Conservation (phyloP, 2,329 filamentous ascomycete genomes). For the Calycina herbarum region DNA sequence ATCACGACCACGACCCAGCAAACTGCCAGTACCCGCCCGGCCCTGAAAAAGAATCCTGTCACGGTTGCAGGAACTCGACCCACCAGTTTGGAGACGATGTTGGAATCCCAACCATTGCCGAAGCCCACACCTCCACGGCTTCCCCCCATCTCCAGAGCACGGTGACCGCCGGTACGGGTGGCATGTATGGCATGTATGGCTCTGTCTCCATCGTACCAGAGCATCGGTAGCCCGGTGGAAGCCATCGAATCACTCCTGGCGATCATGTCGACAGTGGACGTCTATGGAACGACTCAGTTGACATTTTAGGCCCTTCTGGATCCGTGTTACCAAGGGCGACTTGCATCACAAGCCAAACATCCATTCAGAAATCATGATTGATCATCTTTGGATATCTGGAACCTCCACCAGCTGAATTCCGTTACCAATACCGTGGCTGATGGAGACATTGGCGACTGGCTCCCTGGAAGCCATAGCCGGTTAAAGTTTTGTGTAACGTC, state of each 20-base stretch:
- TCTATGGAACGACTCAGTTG: background rate
- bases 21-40: conserved; percentile 3
- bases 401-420: background rate
- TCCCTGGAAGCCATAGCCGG: background rate
- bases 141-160: background rate
- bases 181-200: background rate
- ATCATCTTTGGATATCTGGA: background rate
- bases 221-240: background rate
- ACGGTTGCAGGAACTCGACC: conserved; percentile 8
- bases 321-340: background rate
- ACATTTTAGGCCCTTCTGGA: background rate
- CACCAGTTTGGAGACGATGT: conserved; percentile 12
- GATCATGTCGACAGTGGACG: background rate
- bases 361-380: background rate
- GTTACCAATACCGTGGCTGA: background rate
- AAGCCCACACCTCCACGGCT: background rate
- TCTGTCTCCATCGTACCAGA: background rate
- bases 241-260: background rate
- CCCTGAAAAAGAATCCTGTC: conserved; percentile 2
- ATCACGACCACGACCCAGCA: conserved; percentile 1
- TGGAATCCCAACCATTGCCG: conserved; percentile 7
- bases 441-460: background rate
- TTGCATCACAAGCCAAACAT: background rate
- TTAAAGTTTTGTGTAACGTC: background rate
- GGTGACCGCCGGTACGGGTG: background rate